Conservation (phyloP, 2,329 filamentous ascomycete genomes). For the Microascus cirrosus region DNA sequence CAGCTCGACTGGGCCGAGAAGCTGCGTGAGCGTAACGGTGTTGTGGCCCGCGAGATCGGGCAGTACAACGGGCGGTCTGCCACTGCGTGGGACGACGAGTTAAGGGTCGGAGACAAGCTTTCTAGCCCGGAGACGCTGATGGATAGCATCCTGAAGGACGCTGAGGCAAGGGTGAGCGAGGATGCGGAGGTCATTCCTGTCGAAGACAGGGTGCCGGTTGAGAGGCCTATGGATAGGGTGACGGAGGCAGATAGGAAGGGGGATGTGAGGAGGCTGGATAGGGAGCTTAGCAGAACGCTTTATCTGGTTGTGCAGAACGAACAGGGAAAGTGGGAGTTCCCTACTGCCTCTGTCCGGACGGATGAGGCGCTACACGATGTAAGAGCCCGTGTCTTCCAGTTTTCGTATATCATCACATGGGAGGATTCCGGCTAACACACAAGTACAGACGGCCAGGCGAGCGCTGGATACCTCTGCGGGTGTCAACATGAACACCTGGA, state of each 20-base stretch:
- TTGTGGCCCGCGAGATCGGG: conserved; percentile 75
- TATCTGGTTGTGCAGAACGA: conserved; percentile 75
- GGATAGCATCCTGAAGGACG: conserved; percentile 63
- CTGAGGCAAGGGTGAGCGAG: conserved; percentile 51
- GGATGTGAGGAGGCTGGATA: conserved; percentile 70
- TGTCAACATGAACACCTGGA: conserved; percentile 97
- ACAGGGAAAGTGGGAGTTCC: conserved; percentile 71
- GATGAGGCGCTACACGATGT: conserved; percentile 78
- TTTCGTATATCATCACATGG: not conserved
- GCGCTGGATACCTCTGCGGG: conserved; percentile 69
- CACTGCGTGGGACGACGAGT: conserved; percentile 83
- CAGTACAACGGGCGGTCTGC: conserved; percentile 61
- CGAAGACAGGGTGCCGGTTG: conserved; percentile 54
- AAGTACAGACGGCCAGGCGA: conserved; percentile 63
- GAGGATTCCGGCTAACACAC: conserved; percentile 9
- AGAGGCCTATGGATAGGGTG: conserved; percentile 55
- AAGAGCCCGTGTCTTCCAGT: conserved; percentile 18
- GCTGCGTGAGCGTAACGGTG: conserved; percentile 58
- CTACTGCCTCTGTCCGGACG: conserved; percentile 54
- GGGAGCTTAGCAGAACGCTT: conserved; percentile 68
- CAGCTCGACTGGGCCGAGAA: conserved; percentile 88
- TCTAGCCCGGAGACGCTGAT: conserved; percentile 53
- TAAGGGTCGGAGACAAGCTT: conserved; percentile 61
- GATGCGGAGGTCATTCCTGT: conserved; percentile 47
- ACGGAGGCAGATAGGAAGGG: conserved; percentile 69